A percentile compares a stretch with the other conserved stretches of the same genome.
Conservation (phyloP, 805 yeast genomes). For the Kuraishia piskuri region DNA sequence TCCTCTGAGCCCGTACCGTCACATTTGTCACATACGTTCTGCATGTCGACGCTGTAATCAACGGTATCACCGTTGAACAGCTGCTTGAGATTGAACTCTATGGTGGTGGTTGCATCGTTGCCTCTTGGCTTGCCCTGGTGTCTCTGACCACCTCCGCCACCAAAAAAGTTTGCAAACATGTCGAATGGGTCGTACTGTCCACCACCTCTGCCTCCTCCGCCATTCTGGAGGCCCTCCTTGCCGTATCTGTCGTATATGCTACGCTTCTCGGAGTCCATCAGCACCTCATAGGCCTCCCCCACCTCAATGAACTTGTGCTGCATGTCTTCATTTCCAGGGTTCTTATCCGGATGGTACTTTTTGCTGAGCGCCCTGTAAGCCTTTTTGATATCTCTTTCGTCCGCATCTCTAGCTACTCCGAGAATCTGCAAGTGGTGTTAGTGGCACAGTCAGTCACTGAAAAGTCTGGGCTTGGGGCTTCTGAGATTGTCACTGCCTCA, state of each 20-base stretch:
- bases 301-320: conserved; percentile 82
- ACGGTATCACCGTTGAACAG: conserved; percentile 61
- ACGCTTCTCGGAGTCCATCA: conserved; percentile 64
- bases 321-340: conserved; percentile 73
- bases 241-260: conserved; percentile 70
- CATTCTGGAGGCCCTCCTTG: conserved; percentile 58
- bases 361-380: conserved; percentile 79
- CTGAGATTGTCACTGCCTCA: not conserved
- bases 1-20: conserved; percentile 83
- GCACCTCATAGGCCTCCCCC: conserved; percentile 88
- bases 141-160: conserved; percentile 29
- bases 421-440: conserved; percentile 43
- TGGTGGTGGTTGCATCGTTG: conserved; percentile 45
- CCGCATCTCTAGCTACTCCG: conserved; percentile 62
- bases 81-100: conserved; percentile 53
- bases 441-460: conserved; percentile 27
- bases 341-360: conserved; percentile 93
- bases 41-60: conserved; percentile 58
- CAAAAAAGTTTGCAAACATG: conserved; percentile 57
- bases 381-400: conserved; percentile 72
- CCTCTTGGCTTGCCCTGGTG: conserved; percentile 47
- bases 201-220: conserved; percentile 37
- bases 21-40: conserved; percentile 70
- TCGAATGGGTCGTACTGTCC: conserved; percentile 35
- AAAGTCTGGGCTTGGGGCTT: not conserved